phyloP scores from a whole-genome alignment of 2,329 filamentous ascomycete genomes.

The Fusarium sp. region DNA sequence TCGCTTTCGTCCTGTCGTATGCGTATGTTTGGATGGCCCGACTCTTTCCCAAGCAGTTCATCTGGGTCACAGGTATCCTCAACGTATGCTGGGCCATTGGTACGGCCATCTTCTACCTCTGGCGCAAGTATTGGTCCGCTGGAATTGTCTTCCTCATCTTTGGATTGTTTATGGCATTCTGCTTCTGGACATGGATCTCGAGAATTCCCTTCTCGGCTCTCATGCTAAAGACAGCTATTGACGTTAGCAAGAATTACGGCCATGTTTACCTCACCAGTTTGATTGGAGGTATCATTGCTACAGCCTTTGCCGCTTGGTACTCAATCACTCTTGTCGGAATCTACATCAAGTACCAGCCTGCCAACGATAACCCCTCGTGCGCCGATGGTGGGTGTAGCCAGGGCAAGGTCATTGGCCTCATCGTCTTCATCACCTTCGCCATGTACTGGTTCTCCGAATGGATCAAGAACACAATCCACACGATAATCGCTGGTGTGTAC shows the following conservation, averaged over 20 bases:
- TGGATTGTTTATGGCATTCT: constrained; percentile 76
- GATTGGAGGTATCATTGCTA: constrained; percentile 80
- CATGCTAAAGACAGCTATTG: constrained; percentile 87
- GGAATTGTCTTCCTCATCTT: constrained; percentile 91
- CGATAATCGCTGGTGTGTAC: constrained; percentile 87
- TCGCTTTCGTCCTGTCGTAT: constrained; percentile 80
- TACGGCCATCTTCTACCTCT: constrained; percentile 88
- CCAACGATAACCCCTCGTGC: constrained; percentile 62
- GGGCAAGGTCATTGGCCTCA: constrained; percentile 82
- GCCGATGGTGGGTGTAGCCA: constrained; percentile 73
- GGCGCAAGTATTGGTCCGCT: constrained; percentile 79
- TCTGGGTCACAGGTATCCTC: constrained; percentile 90
- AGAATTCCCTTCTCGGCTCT: constrained; percentile 91
- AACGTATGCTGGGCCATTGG: constrained; percentile 88
- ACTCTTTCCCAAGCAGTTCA: constrained; percentile 86
- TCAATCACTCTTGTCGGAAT: constrained; percentile 86
- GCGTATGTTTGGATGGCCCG: constrained; percentile 81
- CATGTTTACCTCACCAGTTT: constrained; percentile 89
- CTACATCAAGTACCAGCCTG: constrained; percentile 84
- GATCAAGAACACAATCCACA: constrained; percentile 93
- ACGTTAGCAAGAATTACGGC: constrained; percentile 84
- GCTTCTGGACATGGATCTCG: constrained; percentile 89
- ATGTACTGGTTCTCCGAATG: constrained; percentile 95
- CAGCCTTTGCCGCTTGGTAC: constrained; percentile 86
- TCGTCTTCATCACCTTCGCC: constrained; percentile 89